Conservation (phyloP, 768 basidiomycete species). For the Mycena metata region DNA sequence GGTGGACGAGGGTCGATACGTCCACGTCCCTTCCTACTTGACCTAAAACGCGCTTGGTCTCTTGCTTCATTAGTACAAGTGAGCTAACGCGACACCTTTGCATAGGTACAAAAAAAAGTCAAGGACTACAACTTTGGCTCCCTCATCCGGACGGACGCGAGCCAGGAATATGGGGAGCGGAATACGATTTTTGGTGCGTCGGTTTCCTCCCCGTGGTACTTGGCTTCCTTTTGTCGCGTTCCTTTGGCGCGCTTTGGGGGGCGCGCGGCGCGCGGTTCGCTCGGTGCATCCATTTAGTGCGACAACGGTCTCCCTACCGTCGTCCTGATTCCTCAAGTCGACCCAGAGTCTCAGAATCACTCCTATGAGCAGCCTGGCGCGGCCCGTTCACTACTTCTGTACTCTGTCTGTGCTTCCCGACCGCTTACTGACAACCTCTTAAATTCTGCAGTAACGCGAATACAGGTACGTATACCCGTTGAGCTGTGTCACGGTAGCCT, state of each 20-base stretch:
- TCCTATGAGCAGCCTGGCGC: no score
- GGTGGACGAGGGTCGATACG: neutral
- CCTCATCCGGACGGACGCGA: slow-evolving; percentile 85
- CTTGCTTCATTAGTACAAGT: slow-evolving; percentile 1
- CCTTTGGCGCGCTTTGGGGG: neutral
- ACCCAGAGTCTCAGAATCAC: no score
- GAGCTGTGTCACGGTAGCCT: no score
- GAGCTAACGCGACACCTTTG: neutral
- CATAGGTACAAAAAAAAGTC: slow-evolving; percentile 87
- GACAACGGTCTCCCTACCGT: no score
- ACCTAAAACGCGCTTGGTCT: neutral
- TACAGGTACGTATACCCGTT: slow-evolving; percentile 63
- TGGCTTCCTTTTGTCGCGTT: neutral
- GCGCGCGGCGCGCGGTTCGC: no score
- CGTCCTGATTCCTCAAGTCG: no score
- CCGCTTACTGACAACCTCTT: neutral
- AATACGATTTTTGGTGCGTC: slow-evolving; percentile 94
- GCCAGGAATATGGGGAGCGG: slow-evolving; percentile 86
- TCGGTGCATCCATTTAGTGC: no score
- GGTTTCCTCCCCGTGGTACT: neutral
- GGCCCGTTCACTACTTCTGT: neutral
- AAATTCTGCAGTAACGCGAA: slow-evolving; percentile 68
- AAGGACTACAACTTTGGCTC: slow-evolving; percentile 98
- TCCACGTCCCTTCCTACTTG: neutral
- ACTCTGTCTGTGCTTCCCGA: neutral